A percentile compares a stretch with the other conserved stretches of the same genome.
phyloP scores from a whole-genome alignment of 2,329 filamentous ascomycete species.

The Colletotrichum tofieldiae region DNA sequence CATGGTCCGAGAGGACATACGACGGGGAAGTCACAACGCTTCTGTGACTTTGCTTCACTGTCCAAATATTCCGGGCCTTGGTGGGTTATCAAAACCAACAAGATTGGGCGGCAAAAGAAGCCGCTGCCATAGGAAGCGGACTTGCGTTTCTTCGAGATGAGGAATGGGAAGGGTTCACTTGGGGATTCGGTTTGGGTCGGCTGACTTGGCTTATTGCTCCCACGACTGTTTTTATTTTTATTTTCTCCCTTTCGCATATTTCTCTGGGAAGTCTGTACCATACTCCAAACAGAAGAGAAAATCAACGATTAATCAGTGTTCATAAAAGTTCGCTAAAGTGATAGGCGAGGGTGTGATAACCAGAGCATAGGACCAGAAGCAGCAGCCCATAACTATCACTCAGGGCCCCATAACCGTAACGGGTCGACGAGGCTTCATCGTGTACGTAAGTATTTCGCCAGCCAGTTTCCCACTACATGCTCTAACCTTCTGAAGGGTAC shows the following conservation, averaged over 20 bases:
- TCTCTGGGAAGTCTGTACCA: slow-evolving; percentile 11
- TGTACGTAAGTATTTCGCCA: not conserved
- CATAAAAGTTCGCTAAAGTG: not conserved
- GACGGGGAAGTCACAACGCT: not conserved
- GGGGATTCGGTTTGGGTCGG: slow-evolving; percentile 19
- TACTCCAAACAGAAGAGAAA: not conserved
- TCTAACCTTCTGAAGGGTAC: not conserved
- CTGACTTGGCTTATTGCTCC: slow-evolving; percentile 12
- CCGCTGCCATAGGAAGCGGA: slow-evolving; percentile 1
- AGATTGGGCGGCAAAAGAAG: slow-evolving; percentile 10
- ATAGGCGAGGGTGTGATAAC: not conserved
- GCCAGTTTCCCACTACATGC: not conserved
- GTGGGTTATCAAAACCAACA: not conserved
- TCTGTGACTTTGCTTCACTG: not conserved
- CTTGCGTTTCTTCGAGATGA: not conserved
- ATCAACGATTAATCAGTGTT: not conserved
- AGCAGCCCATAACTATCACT: not conserved
- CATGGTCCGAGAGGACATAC: not conserved
- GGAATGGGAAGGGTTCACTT: not conserved
- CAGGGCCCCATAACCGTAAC: not conserved
- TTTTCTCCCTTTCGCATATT: not conserved
- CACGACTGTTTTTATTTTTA: not conserved
- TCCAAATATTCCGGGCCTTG: not conserved
- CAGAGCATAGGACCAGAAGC: not conserved
- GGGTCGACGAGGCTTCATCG: not conserved